Conservation (phyloP, 352 stramenopile species). For the Phytophthora crassamura region DNA sequence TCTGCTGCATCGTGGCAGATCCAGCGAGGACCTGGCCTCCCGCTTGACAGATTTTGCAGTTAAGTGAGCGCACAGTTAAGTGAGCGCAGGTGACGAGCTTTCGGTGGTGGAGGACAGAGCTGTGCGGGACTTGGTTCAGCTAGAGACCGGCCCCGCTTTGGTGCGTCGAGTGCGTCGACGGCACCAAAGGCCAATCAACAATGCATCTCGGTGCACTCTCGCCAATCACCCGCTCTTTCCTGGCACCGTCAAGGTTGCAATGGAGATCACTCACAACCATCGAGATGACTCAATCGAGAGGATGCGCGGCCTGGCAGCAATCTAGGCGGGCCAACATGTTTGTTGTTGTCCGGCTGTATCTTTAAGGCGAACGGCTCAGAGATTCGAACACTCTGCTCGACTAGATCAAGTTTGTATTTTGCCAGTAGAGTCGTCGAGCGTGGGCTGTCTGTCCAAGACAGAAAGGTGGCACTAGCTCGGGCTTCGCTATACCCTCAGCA, state of each 20-base stretch:
- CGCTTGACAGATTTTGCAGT: conserved; percentile 9
- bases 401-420: neutral
- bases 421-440: too few relatives aligned
- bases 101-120: too few relatives aligned
- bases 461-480: neutral
- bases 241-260: neutral
- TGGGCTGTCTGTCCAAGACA: neutral
- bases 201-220: conserved; percentile 2
- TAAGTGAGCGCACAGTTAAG: too few relatives aligned
- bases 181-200: conserved; percentile 2
- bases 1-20: conserved; percentile 21
- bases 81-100: neutral
- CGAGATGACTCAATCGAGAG: conserved; percentile 11
- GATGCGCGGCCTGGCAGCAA: neutral
- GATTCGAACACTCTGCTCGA: neutral
- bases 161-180: neutral
- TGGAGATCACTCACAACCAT: conserved; percentile 5
- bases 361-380: neutral
- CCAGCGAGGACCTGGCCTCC: conserved; percentile 15
- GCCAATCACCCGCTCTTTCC: conserved; percentile 10
- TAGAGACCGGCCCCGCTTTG: too few relatives aligned
- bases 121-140: too few relatives aligned
- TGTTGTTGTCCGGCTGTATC: conserved; percentile 6
- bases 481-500: neutral
- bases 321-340: neutral